Evolutionary conservation across 192 early-diverging fungal species (phyloP).

Genomic region (Mortierella claussenii): DNA sequence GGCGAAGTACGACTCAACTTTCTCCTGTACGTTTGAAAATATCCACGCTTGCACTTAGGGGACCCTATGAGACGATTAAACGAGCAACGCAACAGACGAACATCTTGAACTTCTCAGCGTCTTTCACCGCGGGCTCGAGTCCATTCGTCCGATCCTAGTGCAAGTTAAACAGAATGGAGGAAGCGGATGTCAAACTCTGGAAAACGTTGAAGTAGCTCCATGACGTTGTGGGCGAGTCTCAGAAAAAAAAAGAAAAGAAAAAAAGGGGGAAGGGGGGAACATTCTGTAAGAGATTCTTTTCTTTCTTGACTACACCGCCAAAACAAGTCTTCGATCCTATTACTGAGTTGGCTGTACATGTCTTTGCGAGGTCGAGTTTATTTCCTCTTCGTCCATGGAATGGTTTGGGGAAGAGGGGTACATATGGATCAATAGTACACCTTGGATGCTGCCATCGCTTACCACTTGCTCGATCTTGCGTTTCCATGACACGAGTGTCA

Average conservation of each 20-base stretch:
- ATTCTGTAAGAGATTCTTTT: neutral
- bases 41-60: too few species aligned
- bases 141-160: constrained; percentile 52
- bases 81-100: too few species aligned
- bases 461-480: constrained; percentile 38
- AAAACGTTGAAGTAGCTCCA: neutral
- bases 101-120: too few species aligned
- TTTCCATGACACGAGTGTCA: constrained; percentile 17
- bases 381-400: neutral
- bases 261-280: neutral
- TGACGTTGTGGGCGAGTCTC: neutral
- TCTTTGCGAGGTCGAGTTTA: neutral
- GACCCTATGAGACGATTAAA: too few species aligned
- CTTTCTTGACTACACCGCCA: too few species aligned
- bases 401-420: neutral
- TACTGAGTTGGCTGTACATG: neutral
- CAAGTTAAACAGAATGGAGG: neutral
- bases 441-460: neutral
- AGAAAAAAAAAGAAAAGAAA: constrained; percentile 1
- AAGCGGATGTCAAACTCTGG: neutral
- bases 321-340: neutral
- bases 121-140: constrained; percentile 31
- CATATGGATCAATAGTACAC: neutral
- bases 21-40: too few species aligned
- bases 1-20: too few species aligned